Percentiles rank a stretch among this genome's conserved stretches.
These are phyloP conservation scores for Citrullus colocynthis DNA, from an alignment of 306 rosid genomes.

Conservation along the genomic window DNA sequence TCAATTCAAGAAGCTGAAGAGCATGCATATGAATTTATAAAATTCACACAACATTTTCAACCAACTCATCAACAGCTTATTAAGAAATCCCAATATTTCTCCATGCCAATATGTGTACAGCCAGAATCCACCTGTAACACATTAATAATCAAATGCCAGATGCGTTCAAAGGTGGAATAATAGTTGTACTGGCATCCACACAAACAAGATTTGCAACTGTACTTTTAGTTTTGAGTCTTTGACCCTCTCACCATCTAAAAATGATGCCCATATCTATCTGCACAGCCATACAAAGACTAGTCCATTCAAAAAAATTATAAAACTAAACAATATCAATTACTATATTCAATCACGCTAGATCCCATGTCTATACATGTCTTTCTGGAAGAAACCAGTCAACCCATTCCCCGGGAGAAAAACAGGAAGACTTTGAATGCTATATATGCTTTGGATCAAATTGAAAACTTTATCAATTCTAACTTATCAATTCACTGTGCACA, in stretches of 20 bases:
- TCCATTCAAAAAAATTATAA: background rate
- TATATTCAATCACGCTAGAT: background rate
- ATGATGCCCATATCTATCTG: background rate
- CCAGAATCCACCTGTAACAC: background rate
- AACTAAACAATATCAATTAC: background rate
- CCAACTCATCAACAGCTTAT: constrained; percentile 3
- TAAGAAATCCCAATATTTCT: background rate
- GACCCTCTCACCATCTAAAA: background rate
- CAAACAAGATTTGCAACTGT: background rate
- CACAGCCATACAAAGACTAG: background rate
- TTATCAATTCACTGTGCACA: background rate
- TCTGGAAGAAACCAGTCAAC: background rate
- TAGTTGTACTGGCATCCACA: background rate
- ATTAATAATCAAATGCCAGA: background rate
- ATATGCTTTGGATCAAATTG: background rate
- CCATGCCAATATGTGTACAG: background rate
- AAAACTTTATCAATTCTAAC: background rate
- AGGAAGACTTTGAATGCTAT: background rate
- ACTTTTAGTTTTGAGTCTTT: background rate
- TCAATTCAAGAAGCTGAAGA: background rate
- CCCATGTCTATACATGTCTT: background rate
- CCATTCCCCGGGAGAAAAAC: background rate
- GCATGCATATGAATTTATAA: background rate
- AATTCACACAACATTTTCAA: background rate
- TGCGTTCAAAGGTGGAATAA: background rate